Evolutionary conservation across 441 rosid species (phyloP).

Genomic region (Syzygium malaccense): DNA sequence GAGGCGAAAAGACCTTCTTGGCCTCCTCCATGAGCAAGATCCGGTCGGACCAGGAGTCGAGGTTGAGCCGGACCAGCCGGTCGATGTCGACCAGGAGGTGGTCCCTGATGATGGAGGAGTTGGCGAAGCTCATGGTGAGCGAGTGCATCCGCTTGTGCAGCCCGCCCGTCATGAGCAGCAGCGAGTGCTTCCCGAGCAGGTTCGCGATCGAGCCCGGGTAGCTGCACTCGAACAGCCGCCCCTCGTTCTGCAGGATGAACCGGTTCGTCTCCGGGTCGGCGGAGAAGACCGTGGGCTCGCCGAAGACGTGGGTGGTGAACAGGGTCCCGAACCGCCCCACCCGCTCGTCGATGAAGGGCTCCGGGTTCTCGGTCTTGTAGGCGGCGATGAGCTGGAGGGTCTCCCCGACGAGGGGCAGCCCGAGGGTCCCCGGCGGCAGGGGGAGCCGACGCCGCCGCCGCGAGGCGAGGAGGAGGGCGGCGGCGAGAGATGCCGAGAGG

Average conservation of each 20-base stretch:
- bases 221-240: slow-evolving; percentile 79
- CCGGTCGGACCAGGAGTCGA: slow-evolving; percentile 80
- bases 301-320: slow-evolving; percentile 81
- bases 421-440: slow-evolving; percentile 78
- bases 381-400: slow-evolving; percentile 78
- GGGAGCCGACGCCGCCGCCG: slow-evolving; percentile 43
- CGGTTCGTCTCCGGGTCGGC: slow-evolving; percentile 94
- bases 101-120: slow-evolving; percentile 62
- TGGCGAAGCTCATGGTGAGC: slow-evolving; percentile 87
- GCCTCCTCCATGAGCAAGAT: slow-evolving; percentile 94
- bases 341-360: slow-evolving; percentile 87
- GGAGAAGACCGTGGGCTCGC: slow-evolving; percentile 91
- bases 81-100: slow-evolving; percentile 82
- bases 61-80: slow-evolving; percentile 82
- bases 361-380: slow-evolving; percentile 92
- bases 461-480: slow-evolving; percentile 23
- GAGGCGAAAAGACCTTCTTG: slow-evolving; percentile 55
- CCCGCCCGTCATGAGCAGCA: slow-evolving; percentile 77
- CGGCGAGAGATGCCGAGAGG: slow-evolving; percentile 4
- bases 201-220: slow-evolving; percentile 90
- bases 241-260: slow-evolving; percentile 82
- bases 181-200: slow-evolving; percentile 74
- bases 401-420: slow-evolving; percentile 81
- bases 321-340: slow-evolving; percentile 66
- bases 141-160: slow-evolving; percentile 93